phyloP scores from a whole-genome alignment of 169 alveolate genomes.

The Fabrea salina region DNA sequence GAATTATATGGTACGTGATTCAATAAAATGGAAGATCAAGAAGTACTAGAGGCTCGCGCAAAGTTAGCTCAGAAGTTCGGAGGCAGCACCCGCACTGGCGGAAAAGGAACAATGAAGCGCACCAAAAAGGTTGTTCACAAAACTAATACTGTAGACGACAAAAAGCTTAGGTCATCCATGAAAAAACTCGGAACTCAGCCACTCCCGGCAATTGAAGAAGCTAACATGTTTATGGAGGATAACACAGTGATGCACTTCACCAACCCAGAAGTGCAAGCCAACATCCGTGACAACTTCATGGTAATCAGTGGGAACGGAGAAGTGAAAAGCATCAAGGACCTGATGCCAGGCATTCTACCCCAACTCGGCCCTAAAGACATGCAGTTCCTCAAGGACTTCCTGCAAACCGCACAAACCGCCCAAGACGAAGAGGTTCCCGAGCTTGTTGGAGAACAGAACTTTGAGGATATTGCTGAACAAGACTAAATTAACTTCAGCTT shows the following conservation, averaged over 20 bases:
- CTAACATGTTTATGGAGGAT: constrained; percentile 92
- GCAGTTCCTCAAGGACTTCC: constrained; percentile 23
- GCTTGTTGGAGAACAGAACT: constrained; percentile 18
- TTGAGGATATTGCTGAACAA: constrained; percentile 32
- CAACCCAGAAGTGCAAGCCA: constrained; percentile 92
- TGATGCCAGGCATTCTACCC: constrained; percentile 38
- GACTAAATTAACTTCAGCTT: too few species aligned
- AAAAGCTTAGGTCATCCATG: constrained; percentile 88
- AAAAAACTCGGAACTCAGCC: constrained; percentile 92
- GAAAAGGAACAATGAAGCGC: constrained; percentile 95
- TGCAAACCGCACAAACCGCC: neutral
- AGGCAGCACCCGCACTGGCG: constrained; percentile 91
- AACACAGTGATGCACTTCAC: constrained; percentile 90
- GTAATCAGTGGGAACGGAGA: constrained; percentile 91
- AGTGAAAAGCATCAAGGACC: constrained; percentile 81
- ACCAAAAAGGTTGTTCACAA: constrained; percentile 89
- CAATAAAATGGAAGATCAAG: constrained; percentile 80
- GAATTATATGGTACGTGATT: too few species aligned
- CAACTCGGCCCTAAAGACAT: constrained; percentile 20
- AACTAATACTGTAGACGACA: constrained; percentile 88
- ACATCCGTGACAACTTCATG: constrained; percentile 93
- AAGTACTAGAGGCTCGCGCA: constrained; percentile 85
- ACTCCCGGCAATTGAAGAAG: constrained; percentile 94
- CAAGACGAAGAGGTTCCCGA: constrained; percentile 31
- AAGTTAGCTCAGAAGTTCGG: constrained; percentile 92